phyloP scores from a whole-genome alignment of 345 rosid genomes.

The Litchi chinensis region DNA sequence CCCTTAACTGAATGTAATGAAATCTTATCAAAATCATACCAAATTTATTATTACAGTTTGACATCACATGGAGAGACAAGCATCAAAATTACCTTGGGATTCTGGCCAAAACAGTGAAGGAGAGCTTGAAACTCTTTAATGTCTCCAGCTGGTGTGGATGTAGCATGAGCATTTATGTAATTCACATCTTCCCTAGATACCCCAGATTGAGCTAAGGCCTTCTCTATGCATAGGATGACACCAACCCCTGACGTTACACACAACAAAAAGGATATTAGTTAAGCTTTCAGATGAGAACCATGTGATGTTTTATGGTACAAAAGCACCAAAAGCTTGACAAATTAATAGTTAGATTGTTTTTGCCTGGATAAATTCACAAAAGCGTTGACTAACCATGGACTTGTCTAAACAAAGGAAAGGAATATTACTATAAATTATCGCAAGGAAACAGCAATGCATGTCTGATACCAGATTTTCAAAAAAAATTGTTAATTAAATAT shows the following conservation, averaged over 20 bases:
- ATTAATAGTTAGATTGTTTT: background rate
- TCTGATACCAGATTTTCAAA: background rate
- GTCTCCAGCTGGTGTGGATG: constrained; percentile 91
- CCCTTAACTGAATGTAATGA: constrained; percentile 52
- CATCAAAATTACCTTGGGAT: constrained; percentile 56
- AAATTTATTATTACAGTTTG: background rate
- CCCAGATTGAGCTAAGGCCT: constrained; percentile 76
- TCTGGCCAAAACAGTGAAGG: constrained; percentile 76
- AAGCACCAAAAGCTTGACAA: background rate
- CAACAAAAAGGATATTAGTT: constrained; percentile 7
- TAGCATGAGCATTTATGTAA: constrained; percentile 93
- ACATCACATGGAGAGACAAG: background rate
- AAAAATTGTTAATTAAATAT: background rate
- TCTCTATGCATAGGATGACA: constrained; percentile 81
- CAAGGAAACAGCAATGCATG: background rate
- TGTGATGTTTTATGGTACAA: background rate
- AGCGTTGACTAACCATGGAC: background rate
- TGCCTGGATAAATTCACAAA: background rate
- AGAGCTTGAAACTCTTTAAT: constrained; percentile 83
- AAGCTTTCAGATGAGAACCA: constrained; percentile 5
- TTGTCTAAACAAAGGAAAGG: background rate
- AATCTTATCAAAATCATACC: constrained; percentile 22
- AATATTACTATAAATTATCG: background rate
- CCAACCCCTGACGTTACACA: constrained; percentile 61
- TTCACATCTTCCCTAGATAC: constrained; percentile 71